Evolutionary conservation across 768 basidiomycete genomes (phyloP).

Genomic region (Rhodocollybia butyracea): DNA sequence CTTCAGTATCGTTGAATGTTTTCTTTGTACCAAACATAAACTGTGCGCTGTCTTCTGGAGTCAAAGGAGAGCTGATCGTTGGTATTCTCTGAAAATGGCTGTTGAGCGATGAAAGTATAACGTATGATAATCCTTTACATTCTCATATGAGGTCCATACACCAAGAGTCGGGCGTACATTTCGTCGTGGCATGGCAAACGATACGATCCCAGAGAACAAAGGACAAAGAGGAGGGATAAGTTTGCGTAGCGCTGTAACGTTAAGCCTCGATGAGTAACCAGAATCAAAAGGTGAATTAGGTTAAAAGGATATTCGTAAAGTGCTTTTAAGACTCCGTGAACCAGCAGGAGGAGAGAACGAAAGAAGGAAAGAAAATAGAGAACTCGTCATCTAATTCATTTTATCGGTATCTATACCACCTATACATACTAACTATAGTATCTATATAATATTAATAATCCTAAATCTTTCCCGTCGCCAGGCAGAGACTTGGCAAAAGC

Average conservation of each 20-base stretch:
- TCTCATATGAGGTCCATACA: neutral
- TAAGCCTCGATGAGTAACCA: no score
- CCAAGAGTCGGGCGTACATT: neutral
- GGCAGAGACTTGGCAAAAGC: no score
- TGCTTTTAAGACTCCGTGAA: neutral
- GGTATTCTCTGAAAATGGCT: slow-evolving; percentile 4
- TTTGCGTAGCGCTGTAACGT: no score
- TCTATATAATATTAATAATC: no score
- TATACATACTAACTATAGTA: no score
- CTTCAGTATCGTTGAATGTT: neutral
- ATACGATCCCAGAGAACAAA: neutral
- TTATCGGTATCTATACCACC: no score
- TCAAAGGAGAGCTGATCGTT: slow-evolving; percentile 3
- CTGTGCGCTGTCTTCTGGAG: neutral
- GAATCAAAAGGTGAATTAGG: neutral
- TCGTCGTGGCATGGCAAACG: neutral
- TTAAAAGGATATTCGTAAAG: neutral
- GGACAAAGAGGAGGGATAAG: no score
- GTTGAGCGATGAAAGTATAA: neutral
- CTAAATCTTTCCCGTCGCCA: no score
- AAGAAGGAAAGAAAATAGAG: neutral
- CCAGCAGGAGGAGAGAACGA: slow-evolving; percentile 2
- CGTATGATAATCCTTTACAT: neutral
- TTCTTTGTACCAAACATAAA: neutral
- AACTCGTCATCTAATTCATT: neutral